Evolutionary conservation across 306 rosid species (phyloP).

Genomic region (Lathyrus oleraceus): DNA sequence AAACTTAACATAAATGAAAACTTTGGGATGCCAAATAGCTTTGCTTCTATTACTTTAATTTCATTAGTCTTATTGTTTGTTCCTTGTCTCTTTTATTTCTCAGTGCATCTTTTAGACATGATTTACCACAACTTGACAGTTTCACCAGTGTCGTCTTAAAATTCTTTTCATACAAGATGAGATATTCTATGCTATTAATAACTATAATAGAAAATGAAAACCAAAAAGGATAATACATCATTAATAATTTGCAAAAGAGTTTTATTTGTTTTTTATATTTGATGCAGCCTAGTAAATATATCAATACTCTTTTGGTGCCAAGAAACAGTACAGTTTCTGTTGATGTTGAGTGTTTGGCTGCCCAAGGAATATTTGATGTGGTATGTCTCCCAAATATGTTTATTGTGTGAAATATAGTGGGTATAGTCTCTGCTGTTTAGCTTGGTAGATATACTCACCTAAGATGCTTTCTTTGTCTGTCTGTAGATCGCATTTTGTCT

Average conservation of each 20-base stretch:
- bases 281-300: constrained; percentile 71
- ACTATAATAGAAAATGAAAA: constrained; percentile 10
- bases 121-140: neutral
- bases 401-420: constrained; percentile 9
- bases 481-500: constrained; percentile 15
- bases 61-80: too few species aligned
- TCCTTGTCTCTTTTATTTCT: constrained; percentile 18
- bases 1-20: neutral
- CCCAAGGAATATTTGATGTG: constrained; percentile 82
- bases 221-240: neutral
- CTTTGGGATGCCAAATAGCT: neutral
- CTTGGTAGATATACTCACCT: constrained; percentile 11
- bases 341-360: constrained; percentile 58
- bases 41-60: neutral
- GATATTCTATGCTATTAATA: neutral
- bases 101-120: neutral
- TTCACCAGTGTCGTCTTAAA: neutral
- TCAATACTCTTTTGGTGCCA: constrained; percentile 79
- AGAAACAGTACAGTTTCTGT: constrained; percentile 66
- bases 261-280: constrained; percentile 19
- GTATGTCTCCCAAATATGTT: constrained; percentile 48
- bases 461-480: neutral
- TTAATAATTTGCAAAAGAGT: constrained; percentile 11
- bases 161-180: constrained; percentile 2
- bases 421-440: constrained; percentile 9